Evolutionary conservation across 2,329 filamentous ascomycete species (phyloP).

Genomic region (Cadophora gregata): DNA sequence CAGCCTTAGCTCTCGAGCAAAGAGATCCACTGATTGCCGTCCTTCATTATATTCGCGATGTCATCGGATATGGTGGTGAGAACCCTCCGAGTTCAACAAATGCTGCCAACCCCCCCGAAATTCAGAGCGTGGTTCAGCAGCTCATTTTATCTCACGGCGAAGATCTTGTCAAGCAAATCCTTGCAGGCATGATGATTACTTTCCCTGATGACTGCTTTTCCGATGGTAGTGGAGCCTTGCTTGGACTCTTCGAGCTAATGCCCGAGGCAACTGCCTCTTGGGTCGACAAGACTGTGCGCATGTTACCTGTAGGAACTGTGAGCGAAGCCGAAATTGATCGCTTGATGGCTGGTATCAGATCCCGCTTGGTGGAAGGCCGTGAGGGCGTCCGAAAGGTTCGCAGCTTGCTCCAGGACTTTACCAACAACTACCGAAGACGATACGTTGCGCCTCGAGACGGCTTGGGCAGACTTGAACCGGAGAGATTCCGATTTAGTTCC

Average conservation of each 20-base stretch:
- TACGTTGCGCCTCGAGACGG: conserved; percentile 97
- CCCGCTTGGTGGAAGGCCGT: conserved; percentile 71
- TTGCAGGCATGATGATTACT: conserved; percentile 99
- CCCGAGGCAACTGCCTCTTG: conserved; percentile 80
- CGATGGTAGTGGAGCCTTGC: conserved; percentile 90
- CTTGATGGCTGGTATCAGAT: conserved; percentile 79
- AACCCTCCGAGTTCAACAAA: conserved; percentile 68
- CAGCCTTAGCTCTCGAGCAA: conserved; percentile 86
- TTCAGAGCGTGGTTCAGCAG: conserved; percentile 75
- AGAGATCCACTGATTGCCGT: conserved; percentile 90
- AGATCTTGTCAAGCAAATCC: conserved; percentile 81
- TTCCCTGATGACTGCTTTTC: conserved; percentile 96
- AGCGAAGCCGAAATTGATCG: conserved; percentile 80
- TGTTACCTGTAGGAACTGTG: conserved; percentile 84
- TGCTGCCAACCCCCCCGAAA: conserved; percentile 68
- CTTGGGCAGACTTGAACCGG: conserved; percentile 83
- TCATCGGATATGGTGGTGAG: conserved; percentile 85
- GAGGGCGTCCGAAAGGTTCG: conserved; percentile 76
- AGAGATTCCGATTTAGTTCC: conserved; percentile 77
- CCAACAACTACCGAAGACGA: conserved; percentile 87
- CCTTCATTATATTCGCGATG: conserved; percentile 89
- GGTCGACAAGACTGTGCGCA: conserved; percentile 82
- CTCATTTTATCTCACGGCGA: conserved; percentile 76
- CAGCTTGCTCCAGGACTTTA: conserved; percentile 91
- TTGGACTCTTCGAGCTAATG: conserved; percentile 86